Evolutionary conservation across 2,329 filamentous ascomycete species (phyloP).

Genomic region (Colletotrichum lini): DNA sequence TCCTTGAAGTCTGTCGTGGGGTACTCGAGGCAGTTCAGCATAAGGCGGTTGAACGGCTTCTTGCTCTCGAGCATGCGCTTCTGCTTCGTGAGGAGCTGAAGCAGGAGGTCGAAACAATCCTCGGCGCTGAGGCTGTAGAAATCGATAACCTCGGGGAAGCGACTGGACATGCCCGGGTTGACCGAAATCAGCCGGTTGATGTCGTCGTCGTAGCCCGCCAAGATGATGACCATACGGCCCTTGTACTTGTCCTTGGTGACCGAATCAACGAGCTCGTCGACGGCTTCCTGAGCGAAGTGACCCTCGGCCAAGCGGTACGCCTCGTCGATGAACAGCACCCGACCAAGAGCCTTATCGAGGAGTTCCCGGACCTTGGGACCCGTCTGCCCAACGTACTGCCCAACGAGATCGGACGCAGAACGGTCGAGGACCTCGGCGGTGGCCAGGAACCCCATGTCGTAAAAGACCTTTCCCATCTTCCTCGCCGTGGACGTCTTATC

Average conservation of each 20-base stretch:
- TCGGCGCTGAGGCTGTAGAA: constrained; percentile 64
- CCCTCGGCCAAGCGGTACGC: constrained; percentile 76
- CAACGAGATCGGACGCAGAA: constrained; percentile 79
- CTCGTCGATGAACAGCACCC: constrained; percentile 80
- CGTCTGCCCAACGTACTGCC: constrained; percentile 78
- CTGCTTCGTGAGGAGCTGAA: constrained; percentile 47
- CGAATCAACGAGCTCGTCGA: constrained; percentile 68
- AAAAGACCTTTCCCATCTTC: constrained; percentile 81
- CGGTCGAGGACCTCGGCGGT: constrained; percentile 73
- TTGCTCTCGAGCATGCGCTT: constrained; percentile 49
- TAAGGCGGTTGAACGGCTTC: constrained; percentile 40
- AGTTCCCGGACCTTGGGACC: constrained; percentile 74
- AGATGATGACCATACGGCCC: constrained; percentile 74
- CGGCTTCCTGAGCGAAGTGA: constrained; percentile 69
- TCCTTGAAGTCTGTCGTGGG: constrained; percentile 40
- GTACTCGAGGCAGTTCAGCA: constrained; percentile 46
- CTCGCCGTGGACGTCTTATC: constrained; percentile 81
- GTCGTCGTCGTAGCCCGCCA: constrained; percentile 78
- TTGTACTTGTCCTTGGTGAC: constrained; percentile 70
- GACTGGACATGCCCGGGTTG: constrained; percentile 75
- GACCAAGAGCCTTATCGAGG: constrained; percentile 74
- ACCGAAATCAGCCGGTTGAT: constrained; percentile 74
- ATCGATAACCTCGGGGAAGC: constrained; percentile 74
- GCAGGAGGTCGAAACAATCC: constrained; percentile 63
- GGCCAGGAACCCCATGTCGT: constrained; percentile 77